Conservation (phyloP, 306 rosid genomes). For the Sophora flavescens region DNA sequence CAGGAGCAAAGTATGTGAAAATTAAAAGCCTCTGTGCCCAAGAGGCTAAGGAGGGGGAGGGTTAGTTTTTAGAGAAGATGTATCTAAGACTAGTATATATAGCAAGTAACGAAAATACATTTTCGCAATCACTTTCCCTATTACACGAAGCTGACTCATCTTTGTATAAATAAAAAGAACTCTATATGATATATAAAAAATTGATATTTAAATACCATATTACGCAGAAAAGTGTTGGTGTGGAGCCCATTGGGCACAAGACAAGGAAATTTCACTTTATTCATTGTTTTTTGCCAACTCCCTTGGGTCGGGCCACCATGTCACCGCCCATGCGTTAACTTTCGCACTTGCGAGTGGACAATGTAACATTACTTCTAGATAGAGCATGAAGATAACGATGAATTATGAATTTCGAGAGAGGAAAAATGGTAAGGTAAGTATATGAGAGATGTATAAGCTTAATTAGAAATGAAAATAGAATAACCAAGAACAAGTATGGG, state of each 20-base stretch:
- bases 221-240: slow-evolving; percentile 26
- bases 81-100: not conserved
- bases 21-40: slow-evolving; percentile 16
- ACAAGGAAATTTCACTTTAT: slow-evolving; percentile 22
- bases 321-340: not conserved
- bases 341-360: not conserved
- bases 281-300: not conserved
- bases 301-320: not conserved
- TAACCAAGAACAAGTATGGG: no score
- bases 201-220: not conserved
- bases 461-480: no score
- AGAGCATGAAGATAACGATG: not conserved
- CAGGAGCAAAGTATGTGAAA: slow-evolving; percentile 2
- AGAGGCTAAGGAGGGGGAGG: not conserved
- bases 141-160: not conserved
- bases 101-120: no score
- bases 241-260: not conserved
- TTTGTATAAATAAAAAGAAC: not conserved
- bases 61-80: not conserved
- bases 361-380: not conserved
- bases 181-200: not conserved
- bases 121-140: no score
- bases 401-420: not conserved
- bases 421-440: no score
- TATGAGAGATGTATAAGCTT: no score